Conservation (phyloP, 371 early-diverging fungal genomes). For the Mortierella sp. region DNA sequence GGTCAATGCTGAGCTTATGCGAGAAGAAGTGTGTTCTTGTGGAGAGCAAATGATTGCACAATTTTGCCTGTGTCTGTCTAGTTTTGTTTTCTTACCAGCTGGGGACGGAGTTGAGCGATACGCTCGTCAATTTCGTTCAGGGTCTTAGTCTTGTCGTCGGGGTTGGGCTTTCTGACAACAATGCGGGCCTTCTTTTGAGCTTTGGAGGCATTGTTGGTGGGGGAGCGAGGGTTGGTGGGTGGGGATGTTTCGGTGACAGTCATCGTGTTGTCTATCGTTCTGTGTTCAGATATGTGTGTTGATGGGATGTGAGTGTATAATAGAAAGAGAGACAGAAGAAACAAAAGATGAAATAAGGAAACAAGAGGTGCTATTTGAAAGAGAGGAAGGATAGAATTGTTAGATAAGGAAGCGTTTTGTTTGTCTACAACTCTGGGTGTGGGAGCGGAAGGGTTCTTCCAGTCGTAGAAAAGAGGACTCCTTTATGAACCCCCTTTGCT, state of each 20-base stretch:
- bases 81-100: constrained; percentile 19
- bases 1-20: too few species aligned
- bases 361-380: not conserved
- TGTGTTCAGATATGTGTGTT: not conserved
- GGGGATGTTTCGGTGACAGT: not conserved
- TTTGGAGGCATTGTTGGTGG: not conserved
- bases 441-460: not conserved
- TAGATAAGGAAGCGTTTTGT: not conserved
- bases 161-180: constrained; percentile 12
- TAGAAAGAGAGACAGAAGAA: not conserved
- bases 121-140: constrained; percentile 18
- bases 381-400: not conserved
- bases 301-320: not conserved
- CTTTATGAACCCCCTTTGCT: not conserved
- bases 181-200: constrained; percentile 1
- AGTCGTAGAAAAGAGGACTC: not conserved
- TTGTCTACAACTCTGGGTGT: not conserved
- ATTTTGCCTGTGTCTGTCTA: too few species aligned
- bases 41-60: not conserved
- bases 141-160: constrained; percentile 2
- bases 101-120: constrained; percentile 19
- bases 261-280: not conserved
- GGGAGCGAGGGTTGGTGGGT: not conserved
- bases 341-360: not conserved
- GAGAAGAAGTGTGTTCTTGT: too few species aligned